Conservation (phyloP, 1,284 basidiomycete species). For the Phlebopus sp. region DNA sequence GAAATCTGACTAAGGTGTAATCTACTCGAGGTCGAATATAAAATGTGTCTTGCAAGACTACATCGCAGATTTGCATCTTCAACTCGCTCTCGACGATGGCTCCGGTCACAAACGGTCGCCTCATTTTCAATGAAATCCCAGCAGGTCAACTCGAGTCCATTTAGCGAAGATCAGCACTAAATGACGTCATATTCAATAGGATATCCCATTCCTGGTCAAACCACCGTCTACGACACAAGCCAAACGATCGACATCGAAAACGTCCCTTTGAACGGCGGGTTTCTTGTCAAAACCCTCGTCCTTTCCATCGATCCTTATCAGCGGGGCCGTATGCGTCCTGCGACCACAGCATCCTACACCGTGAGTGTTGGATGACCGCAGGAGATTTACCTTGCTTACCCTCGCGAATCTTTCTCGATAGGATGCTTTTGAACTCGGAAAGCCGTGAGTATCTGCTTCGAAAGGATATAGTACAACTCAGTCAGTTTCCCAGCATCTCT, state of each 20-base stretch:
- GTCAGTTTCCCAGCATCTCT: too few relatives aligned
- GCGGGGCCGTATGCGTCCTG: constrained; percentile 32
- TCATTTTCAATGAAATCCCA: constrained; percentile 16
- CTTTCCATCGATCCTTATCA: constrained; percentile 43
- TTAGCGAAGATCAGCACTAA: neutral
- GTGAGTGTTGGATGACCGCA: constrained; percentile 5
- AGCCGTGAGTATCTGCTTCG: constrained; percentile 1
- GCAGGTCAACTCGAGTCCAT: constrained; percentile 1
- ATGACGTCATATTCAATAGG: constrained; percentile 7
- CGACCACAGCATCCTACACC: constrained; percentile 9
- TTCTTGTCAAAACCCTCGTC: constrained; percentile 38
- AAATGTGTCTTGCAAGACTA: too few relatives aligned
- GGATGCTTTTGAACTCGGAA: constrained; percentile 13
- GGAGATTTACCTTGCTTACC: neutral
- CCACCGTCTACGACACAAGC: constrained; percentile 29
- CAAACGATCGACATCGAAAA: constrained; percentile 40
- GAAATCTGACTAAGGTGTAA: too few relatives aligned
- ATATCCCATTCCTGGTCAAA: constrained; percentile 30
- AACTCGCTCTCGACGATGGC: constrained; percentile 8
- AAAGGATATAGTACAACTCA: too few relatives aligned
- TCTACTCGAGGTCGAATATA: too few relatives aligned
- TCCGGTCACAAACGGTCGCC: constrained; percentile 14
- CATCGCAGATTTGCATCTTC: neutral
- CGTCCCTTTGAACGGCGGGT: constrained; percentile 36
- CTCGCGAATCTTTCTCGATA: neutral